Evolutionary conservation across 163 green algal species (phyloP), one percentile per base, ranked within the genome.

Genomic region (Coccomyxa subellipsoidea): DNA sequence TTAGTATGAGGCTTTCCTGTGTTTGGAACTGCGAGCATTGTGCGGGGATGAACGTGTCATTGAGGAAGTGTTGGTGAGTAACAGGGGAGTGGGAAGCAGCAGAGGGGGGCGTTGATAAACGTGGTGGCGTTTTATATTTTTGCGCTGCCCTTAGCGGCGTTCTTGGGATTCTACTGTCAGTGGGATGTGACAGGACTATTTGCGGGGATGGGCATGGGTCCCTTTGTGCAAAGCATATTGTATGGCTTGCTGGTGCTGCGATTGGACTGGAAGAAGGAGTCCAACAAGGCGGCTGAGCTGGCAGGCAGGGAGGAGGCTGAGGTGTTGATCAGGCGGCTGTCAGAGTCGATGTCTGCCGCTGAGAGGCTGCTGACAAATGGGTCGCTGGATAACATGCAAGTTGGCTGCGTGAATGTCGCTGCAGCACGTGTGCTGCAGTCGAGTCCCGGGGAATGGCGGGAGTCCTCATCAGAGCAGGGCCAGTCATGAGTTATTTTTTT

Each of bases 131-230:
- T 81, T 69, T 87, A 88, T 80, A 7, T 82, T 0, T 32, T 82
- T 25, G 85, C 80, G 5, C 71, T 92, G 72, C 89, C 89, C 4
- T 53, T 89, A 40, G 87, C 87, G 27, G 76, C 88, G 38, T 35
- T 54, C 6, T 77, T 92, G 69, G 89, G 71, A 18, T 92, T 92
- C 85, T 73, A 87, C 7, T 31, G 27, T 2, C 1, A 4, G 32
- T 38, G 70, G 70, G 12, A 31, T 7, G 82, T 90, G 8, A 38
- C 87, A 81, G 89, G 89, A 6, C 77, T 92, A n/a, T 91, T 91
- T 76, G 66, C 85, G 10, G 89, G 89, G 37, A 90, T 92, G 82
- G 69, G 76, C 7, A 66, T 84, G 54, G 88, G 88, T 0, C 88
- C 88, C 32, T 2, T 83, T 21, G 32, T 77, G 0, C 71, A 77